Percentiles rank a stretch among this genome's conserved stretches.
Conservation (phyloP, 2,329 filamentous ascomycete species). For the Cytospora mali region DNA sequence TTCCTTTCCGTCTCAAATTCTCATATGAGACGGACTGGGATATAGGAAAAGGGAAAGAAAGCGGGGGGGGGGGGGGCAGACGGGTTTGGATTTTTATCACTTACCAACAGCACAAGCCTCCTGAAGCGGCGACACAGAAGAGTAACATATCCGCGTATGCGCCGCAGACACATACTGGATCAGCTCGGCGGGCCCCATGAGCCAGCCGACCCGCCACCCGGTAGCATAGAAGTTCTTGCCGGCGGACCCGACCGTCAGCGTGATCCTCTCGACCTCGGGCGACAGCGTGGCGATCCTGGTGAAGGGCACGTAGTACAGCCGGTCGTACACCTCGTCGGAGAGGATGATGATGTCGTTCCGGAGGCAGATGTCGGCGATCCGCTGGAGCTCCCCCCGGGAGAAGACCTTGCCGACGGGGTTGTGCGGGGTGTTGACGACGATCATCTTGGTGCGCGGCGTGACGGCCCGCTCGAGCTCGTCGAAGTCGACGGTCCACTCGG, state of each 20-base stretch:
- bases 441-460: constrained; percentile 90
- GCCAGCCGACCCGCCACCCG: constrained; percentile 93
- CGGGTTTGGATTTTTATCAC: constrained; percentile 30
- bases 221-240: constrained; percentile 99
- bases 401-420: constrained; percentile 98
- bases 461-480: constrained; percentile 79
- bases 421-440: constrained; percentile 86
- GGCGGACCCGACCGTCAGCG: constrained; percentile 90
- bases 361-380: constrained; percentile 85
- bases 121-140: constrained; percentile 88
- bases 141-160: constrained; percentile 96
- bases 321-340: constrained; percentile 91
- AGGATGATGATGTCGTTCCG: constrained; percentile 94
- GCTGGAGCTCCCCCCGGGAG: constrained; percentile 77
- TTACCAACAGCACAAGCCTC: constrained; percentile 84
- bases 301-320: constrained; percentile 93
- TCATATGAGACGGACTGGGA: background rate
- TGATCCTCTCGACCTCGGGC: constrained; percentile 84
- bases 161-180: constrained; percentile 91
- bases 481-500: constrained; percentile 87
- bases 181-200: constrained; percentile 85
- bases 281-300: constrained; percentile 89
- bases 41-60: background rate
- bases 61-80: too few species aligned
- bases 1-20: too few species aligned